Evolutionary conservation across 306 rosid species (phyloP), one percentile per base, ranked within the genome.

Genomic region (barrel medic (Medicago truncatula)): DNA sequence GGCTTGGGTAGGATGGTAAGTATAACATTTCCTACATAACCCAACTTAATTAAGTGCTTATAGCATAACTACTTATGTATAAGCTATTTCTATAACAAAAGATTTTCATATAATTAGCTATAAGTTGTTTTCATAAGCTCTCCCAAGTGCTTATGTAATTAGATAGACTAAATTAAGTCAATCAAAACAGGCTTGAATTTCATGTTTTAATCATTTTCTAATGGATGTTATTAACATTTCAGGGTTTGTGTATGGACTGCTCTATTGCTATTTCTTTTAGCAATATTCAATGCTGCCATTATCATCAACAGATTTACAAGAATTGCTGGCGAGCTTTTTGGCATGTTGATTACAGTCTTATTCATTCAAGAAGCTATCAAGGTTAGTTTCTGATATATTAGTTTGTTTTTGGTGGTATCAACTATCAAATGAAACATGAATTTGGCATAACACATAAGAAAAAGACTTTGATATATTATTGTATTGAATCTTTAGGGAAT

Each of bases 191-290:
- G 4, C 12, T 0, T 5, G 21, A 77, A 59, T 9, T 66, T 82
- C 50, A 16, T 58, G 47, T 21, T 66, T 44, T 36, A 16, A 25
- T 16, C 31, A 16, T 15, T 73, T 69, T 25, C 66, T 74, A 46
- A 76, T 21, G 16, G 61, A 74, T 34, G 36, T 60, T 34, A 0
- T 43, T 79, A 62, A 63, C 65, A 41, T 40, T 74, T 68, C 89
- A 91, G 98, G 98, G 96, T 91, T 77, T 91, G 96, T 53, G 89
- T 90, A 41, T 94, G 97, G 98, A 88, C 97, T 49, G 83, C 97
- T 71, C 85, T 94, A 38, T 76, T 90, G 82, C 81, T 94, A 59
- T 79, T 89, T 74, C 85, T 94, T 60, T 86, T 91, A 17, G 94
- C 96, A 39, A 84, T 87, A 40, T 86, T 94, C 90, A 92, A 92